These are phyloP conservation scores for Pleurozium schreberi DNA, from an alignment of 225 moss, liverwort and hornwort genomes.

Conservation along the genomic window DNA sequence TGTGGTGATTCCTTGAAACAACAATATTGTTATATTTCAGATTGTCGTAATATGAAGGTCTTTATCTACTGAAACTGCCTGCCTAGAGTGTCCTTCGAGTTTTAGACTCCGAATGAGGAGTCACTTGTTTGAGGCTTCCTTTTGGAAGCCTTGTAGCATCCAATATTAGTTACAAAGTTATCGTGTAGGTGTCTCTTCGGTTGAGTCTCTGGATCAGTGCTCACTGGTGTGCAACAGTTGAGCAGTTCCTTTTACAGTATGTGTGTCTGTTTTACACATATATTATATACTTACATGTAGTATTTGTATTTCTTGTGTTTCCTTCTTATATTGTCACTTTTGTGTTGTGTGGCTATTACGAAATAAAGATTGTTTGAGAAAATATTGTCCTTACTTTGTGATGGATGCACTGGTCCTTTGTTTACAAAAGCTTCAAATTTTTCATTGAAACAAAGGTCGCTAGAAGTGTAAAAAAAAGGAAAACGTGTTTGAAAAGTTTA, in stretches of 20 bases:
- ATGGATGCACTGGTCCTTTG: no score
- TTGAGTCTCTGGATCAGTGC: not conserved
- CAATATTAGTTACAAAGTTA: no score
- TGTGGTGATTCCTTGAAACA: not conserved
- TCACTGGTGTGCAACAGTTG: not conserved
- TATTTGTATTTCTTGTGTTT: not conserved
- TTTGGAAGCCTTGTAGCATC: not conserved
- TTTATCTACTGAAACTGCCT: not conserved
- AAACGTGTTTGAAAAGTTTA: no score
- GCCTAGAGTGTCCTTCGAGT: no score
- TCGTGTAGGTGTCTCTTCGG: not conserved
- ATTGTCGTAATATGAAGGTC: no score
- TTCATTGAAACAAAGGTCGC: no score
- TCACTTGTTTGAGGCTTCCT: not conserved
- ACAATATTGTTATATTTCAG: not conserved
- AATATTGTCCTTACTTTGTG: no score
- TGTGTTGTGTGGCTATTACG: not conserved
- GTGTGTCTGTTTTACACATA: not conserved
- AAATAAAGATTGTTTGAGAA: not conserved
- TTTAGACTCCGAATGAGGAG: not conserved
- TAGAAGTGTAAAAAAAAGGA: no score
- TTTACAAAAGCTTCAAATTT: no score
- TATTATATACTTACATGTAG: not conserved
- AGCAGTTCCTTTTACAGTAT: no score
- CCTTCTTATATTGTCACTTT: not conserved